Conservation (phyloP, 306 rosid genomes). For the Geum urbanum region DNA sequence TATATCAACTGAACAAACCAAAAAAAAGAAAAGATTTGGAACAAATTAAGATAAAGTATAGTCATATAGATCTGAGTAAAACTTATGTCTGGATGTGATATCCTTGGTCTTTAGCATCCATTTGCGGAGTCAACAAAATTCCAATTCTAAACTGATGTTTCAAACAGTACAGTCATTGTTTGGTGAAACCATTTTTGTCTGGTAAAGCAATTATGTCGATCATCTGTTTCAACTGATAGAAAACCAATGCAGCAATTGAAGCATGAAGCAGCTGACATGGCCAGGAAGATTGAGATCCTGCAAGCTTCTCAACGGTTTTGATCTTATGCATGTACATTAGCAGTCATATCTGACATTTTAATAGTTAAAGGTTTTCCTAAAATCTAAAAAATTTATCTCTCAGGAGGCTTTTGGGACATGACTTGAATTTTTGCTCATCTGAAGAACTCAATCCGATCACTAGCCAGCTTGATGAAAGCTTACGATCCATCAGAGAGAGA, state of each 20-base stretch:
- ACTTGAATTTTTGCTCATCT: slow-evolving; percentile 36
- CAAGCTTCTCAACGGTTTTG: slow-evolving; percentile 47
- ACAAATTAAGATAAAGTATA: too few species aligned
- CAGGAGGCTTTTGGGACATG: slow-evolving; percentile 61
- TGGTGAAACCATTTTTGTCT: too few species aligned
- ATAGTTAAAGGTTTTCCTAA: slow-evolving; percentile 1
- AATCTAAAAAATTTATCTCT: slow-evolving; percentile 7
- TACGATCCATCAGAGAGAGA: slow-evolving; percentile 37
- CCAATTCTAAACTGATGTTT: too few species aligned
- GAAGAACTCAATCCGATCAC: slow-evolving; percentile 45
- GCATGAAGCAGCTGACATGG: slow-evolving; percentile 38
- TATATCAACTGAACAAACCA: too few species aligned
- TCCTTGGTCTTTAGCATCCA: too few species aligned
- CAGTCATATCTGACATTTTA: background rate
- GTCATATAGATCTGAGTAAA: too few species aligned
- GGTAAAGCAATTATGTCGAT: background rate
- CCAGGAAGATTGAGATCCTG: slow-evolving; percentile 49
- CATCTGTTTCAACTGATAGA: background rate
- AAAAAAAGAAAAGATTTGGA: too few species aligned
- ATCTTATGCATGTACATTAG: background rate
- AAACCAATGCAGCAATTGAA: slow-evolving; percentile 45
- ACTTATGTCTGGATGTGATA: too few species aligned
- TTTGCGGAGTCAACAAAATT: too few species aligned
- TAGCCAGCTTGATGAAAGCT: slow-evolving; percentile 41
- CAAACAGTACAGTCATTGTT: too few species aligned